A percentile compares a stretch with the other conserved stretches of the same genome.
These are phyloP conservation scores for Clausena lansium DNA, from an alignment of 345 rosid genomes.

Conservation along the genomic window DNA sequence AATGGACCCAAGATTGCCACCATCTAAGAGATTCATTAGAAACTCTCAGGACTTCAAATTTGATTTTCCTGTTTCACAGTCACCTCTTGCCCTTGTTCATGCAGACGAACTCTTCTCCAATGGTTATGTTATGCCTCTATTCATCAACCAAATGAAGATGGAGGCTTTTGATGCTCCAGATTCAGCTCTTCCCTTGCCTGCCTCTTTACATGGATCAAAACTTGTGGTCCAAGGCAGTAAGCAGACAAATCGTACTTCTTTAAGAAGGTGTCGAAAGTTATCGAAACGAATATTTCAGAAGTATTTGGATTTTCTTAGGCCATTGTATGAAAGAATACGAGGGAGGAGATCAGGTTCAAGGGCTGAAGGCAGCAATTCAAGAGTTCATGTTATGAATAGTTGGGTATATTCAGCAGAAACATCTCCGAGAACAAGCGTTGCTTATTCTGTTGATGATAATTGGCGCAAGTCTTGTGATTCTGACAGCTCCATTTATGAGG, in stretches of 20 bases:
- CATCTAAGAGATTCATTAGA: constrained; percentile 78
- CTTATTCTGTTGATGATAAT: constrained; percentile 47
- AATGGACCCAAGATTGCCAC: constrained; percentile 93
- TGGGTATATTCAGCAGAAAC: constrained; percentile 56
- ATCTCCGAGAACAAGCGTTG: constrained; percentile 69
- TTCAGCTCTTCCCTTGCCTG: constrained; percentile 22
- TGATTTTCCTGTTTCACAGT: constrained; percentile 59
- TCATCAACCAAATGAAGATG: constrained; percentile 41
- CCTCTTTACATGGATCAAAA: constrained; percentile 31
- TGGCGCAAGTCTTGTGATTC: constrained; percentile 86
- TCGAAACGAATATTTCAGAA: constrained; percentile 57
- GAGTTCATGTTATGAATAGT: constrained; percentile 35
- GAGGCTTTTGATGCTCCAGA: constrained; percentile 30
- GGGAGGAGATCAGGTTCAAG: constrained; percentile 42
- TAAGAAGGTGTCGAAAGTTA: constrained; percentile 51
- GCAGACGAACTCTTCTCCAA: constrained; percentile 87
- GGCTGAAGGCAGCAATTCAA: constrained; percentile 31
- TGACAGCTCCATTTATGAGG: constrained; percentile 87
- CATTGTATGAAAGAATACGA: constrained; percentile 52
- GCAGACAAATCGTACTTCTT: constrained; percentile 33
- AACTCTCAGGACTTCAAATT: constrained; percentile 72
- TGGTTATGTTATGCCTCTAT: constrained; percentile 71
- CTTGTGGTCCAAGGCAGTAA: constrained; percentile 17
- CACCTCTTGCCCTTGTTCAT: constrained; percentile 58
- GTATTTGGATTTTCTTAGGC: constrained; percentile 73